Evolutionary conservation across 768 basidiomycete species (phyloP), one percentile per base, ranked within the genome.

Genomic region (Lactarius trivialis): DNA sequence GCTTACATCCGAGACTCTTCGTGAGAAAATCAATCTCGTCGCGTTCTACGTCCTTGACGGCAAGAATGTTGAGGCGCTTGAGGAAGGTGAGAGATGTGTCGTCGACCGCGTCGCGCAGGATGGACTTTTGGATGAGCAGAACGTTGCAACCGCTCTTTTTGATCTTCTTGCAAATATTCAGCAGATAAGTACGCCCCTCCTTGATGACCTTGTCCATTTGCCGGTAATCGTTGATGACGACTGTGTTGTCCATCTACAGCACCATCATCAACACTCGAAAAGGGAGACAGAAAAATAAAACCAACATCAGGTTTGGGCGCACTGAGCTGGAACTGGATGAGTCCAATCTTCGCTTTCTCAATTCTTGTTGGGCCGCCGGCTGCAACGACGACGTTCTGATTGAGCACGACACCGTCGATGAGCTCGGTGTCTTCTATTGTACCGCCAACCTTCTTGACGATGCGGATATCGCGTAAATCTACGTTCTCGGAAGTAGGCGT

Each of bases 171-270:
- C 93, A 96, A 58, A 98, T 84, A 73, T 94, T 98, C 70, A 99
- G 85, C 61, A 99, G 83, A 74, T 99, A 98, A 75, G 95, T 92
- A 51, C 97, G 89, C 61, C 96, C 96, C 75, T 99, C 97, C 76
- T 99, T 98, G 76, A 99, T 88, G 62, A 98, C 94, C 74, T 98
- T 97, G 81, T 98, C 97, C 96, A 99, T 98, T 74, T 98, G 97
- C 19, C 97, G 88, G 77, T 99, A 99, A 76, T 99, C 96, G 66
- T 96, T 98, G 69, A 99, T 98, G 56, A 98, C 89, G 49, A 99
- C 94, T 5, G 96, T 98, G 79, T 99, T 98, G 76, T 99, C 97
- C 96, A 99, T 99, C 95, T 98, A 68, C 11, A 26, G 21, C 32
- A 54, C 8, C 62, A 34, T 68, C 65, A 71, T 43, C 19, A 54